Base-by-base conservation (phyloP, 2,329 filamentous ascomycete species). In the Hymenoscyphus fructigenus region DNA sequence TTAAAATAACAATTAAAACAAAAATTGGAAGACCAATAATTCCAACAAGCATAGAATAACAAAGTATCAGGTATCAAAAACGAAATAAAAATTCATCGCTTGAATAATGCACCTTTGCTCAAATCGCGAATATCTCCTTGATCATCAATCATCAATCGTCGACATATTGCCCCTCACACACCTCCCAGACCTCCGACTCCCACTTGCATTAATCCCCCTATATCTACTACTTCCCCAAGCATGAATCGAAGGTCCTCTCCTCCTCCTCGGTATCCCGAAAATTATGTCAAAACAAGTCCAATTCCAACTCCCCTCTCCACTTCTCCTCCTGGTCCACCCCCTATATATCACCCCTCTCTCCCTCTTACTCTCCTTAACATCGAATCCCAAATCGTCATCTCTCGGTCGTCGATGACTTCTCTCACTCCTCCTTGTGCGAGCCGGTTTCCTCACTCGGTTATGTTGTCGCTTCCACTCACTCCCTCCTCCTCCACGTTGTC, bases 131-230 rank as follows among this genome's bases (percentile, higher is more conserved):
- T 12, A 12, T 26, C n/a, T 9, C 20, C 3, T 44, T 47, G 56
- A 26, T 44, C 59, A 26, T 44, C 59, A 61, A 26, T 44, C 59
- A 26, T 61, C 47, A 60, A 60, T 60, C 14, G 23, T 53, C 23
- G 28, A 17, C 38, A 20, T 36, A 34, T 53, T 32, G 14, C 28
- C 41, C 6, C 59, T 50, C 44, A 10, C 26, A 20, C 29, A 38
- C 5, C n/a, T 34, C n/a, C 62, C 59, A 57, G 29, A 32, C 26
- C 58, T 41, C 7, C 34, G 26, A 38, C 62, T 64, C 32, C 53
- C 17, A 14, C 20, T 15, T 17, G 47, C 36, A 47, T 44, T 36
- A 34, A 55, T 38, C 4, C 1, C 61, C 5, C 47, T 17, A 47
- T 38, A 47, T 5, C 58, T 23, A 47, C n/a, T 23, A 56, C 26